These are phyloP conservation scores for Phaffia rhodozyma DNA, from an alignment of 1,284 basidiomycete species.

Conservation along the genomic window DNA sequence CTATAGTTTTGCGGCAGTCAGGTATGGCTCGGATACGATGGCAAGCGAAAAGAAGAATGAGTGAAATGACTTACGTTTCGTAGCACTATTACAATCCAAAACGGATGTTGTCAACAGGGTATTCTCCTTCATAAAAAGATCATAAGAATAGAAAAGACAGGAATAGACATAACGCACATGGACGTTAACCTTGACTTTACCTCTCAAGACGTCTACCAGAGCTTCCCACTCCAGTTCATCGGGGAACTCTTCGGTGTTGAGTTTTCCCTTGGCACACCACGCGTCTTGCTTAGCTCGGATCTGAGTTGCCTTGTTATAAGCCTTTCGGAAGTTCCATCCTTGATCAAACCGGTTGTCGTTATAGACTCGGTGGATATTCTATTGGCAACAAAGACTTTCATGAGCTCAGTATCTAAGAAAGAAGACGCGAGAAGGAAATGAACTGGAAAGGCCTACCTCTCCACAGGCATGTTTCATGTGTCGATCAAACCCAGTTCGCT, in stretches of 20 bases:
- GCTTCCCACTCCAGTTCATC: slow-evolving; percentile 71
- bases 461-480: slow-evolving; percentile 30
- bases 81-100: too few species aligned
- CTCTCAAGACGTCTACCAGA: slow-evolving; percentile 69
- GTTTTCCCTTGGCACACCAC: slow-evolving; percentile 48
- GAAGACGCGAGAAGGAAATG: neutral
- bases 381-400: slow-evolving; percentile 35
- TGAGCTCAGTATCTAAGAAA: neutral
- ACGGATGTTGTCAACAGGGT: too few species aligned
- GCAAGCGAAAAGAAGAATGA: too few species aligned
- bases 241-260: slow-evolving; percentile 47
- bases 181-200: slow-evolving; percentile 52
- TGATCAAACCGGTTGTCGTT: slow-evolving; percentile 41
- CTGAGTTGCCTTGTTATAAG: slow-evolving; percentile 59
- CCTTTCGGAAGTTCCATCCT: slow-evolving; percentile 44
- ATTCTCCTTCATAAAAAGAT: too few species aligned
- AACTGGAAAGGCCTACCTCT: neutral
- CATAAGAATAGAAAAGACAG: too few species aligned
- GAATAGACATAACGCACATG: slow-evolving; percentile 32
- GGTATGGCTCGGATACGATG: too few species aligned
- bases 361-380: slow-evolving; percentile 37
- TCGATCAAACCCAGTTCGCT: slow-evolving; percentile 25
- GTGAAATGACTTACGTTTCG: too few species aligned
- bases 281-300: slow-evolving; percentile 62
- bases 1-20: too few species aligned